Evolutionary conservation across 257 asterid genomes (phyloP).

Genomic region (Solanum megistacrolobum): DNA sequence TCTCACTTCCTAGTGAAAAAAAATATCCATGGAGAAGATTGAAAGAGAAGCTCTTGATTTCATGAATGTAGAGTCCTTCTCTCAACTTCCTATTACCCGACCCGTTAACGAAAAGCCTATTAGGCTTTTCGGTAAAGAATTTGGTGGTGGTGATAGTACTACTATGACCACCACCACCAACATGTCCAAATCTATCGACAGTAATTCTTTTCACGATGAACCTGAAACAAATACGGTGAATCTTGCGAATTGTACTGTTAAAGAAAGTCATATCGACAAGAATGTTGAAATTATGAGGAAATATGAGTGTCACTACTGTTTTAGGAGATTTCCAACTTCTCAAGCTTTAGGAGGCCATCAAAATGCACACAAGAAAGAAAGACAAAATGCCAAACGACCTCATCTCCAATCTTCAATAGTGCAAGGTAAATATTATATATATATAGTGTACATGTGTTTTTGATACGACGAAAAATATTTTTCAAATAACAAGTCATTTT

Average conservation of each 20-base stretch:
- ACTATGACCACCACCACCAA: background rate
- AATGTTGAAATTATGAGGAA: slow-evolving; percentile 22
- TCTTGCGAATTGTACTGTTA: background rate
- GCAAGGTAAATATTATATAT: slow-evolving; percentile 16
- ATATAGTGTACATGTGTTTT: background rate
- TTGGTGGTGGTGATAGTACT: background rate
- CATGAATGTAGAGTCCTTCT: slow-evolving; percentile 77
- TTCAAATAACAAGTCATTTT: background rate
- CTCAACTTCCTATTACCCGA: slow-evolving; percentile 76
- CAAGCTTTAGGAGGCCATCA: slow-evolving; percentile 97
- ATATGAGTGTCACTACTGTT: slow-evolving; percentile 86
- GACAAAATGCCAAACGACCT: slow-evolving; percentile 68
- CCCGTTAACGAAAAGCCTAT: slow-evolving; percentile 33
- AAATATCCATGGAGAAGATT: slow-evolving; percentile 42
- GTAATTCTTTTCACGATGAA: background rate
- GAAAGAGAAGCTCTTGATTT: slow-evolving; percentile 59
- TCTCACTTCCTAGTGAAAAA: background rate
- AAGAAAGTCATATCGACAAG: background rate
- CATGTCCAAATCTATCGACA: slow-evolving; percentile 2
- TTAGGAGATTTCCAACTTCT: slow-evolving; percentile 78
- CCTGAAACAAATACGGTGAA: background rate
- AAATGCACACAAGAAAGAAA: slow-evolving; percentile 86
- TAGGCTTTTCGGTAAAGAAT: slow-evolving; percentile 75
- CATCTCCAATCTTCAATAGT: slow-evolving; percentile 53
- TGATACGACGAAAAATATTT: background rate